phyloP scores from a whole-genome alignment of 306 rosid species.

The Erythrophleum fordii region DNA sequence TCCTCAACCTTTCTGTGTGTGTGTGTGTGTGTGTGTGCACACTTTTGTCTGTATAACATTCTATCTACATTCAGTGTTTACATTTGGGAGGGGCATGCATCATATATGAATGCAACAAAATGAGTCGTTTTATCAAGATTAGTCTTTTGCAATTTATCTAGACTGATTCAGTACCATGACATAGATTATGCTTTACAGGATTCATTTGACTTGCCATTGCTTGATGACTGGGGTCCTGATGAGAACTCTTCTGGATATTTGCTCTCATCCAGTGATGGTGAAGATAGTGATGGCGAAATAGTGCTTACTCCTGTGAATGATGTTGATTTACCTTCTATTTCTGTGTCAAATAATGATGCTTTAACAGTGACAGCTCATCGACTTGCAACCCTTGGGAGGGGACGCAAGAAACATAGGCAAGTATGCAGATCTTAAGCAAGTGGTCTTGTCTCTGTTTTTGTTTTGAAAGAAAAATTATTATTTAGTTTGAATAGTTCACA shows the following conservation, averaged over 20 bases:
- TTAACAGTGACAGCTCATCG: conserved; percentile 72
- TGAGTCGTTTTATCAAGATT: conserved; percentile 5
- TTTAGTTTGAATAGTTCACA: conserved; percentile 16
- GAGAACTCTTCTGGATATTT: conserved; percentile 47
- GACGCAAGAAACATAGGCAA: conserved; percentile 69
- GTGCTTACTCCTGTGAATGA: conserved; percentile 61
- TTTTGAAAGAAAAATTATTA: conserved; percentile 13
- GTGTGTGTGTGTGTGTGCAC: neutral
- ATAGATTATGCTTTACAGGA: conserved; percentile 50
- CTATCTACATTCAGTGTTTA: conserved; percentile 17
- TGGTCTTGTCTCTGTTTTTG: neutral
- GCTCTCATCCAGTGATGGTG: conserved; percentile 75
- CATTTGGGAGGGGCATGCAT: conserved; percentile 13
- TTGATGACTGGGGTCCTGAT: conserved; percentile 61
- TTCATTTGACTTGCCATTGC: conserved; percentile 57
- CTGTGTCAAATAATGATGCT: conserved; percentile 61
- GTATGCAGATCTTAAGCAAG: conserved; percentile 42
- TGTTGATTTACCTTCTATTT: conserved; percentile 73
- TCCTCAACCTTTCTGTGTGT: neutral
- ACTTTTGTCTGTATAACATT: neutral
- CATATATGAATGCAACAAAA: neutral
- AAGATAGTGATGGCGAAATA: conserved; percentile 71
- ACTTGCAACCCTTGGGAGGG: conserved; percentile 67
- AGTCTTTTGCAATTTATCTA: neutral
- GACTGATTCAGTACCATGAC: conserved; percentile 7